Evolutionary conservation across 1,139 yeast genomes (phyloP).

Genomic region (Pichia sp.): DNA sequence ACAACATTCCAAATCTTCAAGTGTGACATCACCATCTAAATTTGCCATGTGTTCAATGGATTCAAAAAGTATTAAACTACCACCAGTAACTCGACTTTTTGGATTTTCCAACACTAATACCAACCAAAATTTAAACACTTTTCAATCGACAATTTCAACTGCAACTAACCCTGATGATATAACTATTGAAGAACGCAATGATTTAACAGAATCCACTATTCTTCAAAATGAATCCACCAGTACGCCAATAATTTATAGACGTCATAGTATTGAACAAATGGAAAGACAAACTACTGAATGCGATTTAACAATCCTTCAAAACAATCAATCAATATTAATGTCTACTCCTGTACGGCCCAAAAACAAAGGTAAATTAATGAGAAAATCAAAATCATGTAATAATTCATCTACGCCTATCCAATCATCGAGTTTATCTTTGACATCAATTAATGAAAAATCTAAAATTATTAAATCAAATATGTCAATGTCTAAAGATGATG

Average conservation of each 20-base stretch:
- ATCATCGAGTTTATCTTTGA: neutral
- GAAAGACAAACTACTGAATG: constrained; percentile 11
- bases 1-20: neutral
- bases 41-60: constrained; percentile 4
- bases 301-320: constrained; percentile 15
- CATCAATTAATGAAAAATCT: neutral
- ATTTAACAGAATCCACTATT: constrained; percentile 10
- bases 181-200: constrained; percentile 6
- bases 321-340: constrained; percentile 5
- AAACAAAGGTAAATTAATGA: neutral
- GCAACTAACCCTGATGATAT: neutral
- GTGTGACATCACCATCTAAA: constrained; percentile 24
- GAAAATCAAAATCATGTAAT: neutral
- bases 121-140: neutral
- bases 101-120: too few relatives aligned
- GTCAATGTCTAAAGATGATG: constrained; percentile 6
- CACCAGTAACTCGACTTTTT: too few relatives aligned
- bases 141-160: neutral
- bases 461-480: neutral
- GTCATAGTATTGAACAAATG: constrained; percentile 5
- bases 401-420: neutral
- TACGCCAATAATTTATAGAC: constrained; percentile 5
- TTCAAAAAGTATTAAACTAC: constrained; percentile 17
- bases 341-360: constrained; percentile 11
- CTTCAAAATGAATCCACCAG: constrained; percentile 14